phyloP scores from a whole-genome alignment of 257 asterid species.

The Nicotiana paniculata region DNA sequence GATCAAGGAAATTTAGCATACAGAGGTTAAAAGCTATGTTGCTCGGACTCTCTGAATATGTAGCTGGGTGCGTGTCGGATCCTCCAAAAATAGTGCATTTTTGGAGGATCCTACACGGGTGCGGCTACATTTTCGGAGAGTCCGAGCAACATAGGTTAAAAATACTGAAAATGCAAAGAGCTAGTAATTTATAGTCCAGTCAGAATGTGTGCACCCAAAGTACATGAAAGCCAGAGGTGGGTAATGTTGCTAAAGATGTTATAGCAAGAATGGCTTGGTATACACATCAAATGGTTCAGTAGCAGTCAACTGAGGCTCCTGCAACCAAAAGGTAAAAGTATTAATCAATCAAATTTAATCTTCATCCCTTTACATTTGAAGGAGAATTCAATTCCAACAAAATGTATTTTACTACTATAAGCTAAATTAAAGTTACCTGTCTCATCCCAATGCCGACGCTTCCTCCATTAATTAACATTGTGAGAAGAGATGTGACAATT shows the following conservation, averaged over 20 bases:
- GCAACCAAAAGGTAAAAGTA: constrained; percentile 18
- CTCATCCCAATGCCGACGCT: constrained; percentile 26
- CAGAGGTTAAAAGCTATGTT: neutral
- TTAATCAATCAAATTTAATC: neutral
- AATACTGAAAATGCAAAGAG: neutral
- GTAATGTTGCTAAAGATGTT: neutral
- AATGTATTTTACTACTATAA: neutral
- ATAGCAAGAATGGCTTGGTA: constrained; percentile 64
- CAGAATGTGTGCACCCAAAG: neutral
- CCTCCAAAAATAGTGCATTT: too few relatives aligned
- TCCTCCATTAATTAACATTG: constrained; percentile 80
- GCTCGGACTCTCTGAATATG: too few relatives aligned
- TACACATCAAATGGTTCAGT: constrained; percentile 71
- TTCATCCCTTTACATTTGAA: neutral
- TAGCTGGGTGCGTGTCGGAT: too few relatives aligned
- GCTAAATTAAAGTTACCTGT: constrained; percentile 44
- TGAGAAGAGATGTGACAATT: constrained; percentile 46
- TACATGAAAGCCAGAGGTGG: neutral
- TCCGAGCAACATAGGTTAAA: neutral
- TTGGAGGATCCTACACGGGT: too few relatives aligned
- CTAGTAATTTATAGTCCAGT: neutral
- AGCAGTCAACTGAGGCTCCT: constrained; percentile 76
- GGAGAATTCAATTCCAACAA: neutral
- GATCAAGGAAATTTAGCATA: neutral
- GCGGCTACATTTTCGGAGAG: too few relatives aligned